These are phyloP conservation scores for Yamadazyma paraphyllophila DNA, from an alignment of 805 yeast species.

Conservation along the genomic window DNA sequence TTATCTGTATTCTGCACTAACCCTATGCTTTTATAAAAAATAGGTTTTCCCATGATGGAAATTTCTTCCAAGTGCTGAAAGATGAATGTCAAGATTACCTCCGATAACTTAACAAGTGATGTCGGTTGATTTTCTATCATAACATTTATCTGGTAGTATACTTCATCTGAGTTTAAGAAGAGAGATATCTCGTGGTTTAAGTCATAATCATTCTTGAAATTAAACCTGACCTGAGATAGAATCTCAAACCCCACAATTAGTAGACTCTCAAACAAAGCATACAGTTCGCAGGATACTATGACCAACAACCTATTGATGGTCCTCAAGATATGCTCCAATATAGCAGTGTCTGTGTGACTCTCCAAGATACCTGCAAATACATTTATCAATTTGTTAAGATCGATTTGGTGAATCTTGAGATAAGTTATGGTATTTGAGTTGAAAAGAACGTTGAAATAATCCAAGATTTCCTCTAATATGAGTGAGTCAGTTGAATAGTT, in stretches of 20 bases:
- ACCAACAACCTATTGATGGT: slow-evolving; percentile 8
- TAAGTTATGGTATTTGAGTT: slow-evolving; percentile 7
- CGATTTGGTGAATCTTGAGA: not conserved
- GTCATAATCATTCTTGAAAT: slow-evolving; percentile 5
- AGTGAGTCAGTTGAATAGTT: not conserved
- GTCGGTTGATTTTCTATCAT: not conserved
- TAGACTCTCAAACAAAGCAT: not conserved
- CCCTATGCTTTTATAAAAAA: slow-evolving; percentile 1
- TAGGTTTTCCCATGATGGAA: slow-evolving; percentile 1
- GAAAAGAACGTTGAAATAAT: slow-evolving; percentile 4
- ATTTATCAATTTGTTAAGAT: not conserved
- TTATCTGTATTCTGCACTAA: not conserved
- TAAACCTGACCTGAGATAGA: slow-evolving; percentile 3
- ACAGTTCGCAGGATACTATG: slow-evolving; percentile 7
- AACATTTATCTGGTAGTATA: slow-evolving; percentile 1
- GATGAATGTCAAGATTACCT: not conserved
- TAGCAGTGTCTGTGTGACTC: not conserved
- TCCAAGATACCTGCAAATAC: not conserved
- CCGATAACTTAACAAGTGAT: not conserved
- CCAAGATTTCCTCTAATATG: slow-evolving; percentile 1
- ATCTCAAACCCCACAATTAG: slow-evolving; percentile 1
- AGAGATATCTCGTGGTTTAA: slow-evolving; percentile 9
- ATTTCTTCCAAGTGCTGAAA: slow-evolving; percentile 3
- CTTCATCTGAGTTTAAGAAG: slow-evolving; percentile 11
- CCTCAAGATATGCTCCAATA: slow-evolving; percentile 2